Percentiles rank a stretch among this genome's conserved stretches.
These are phyloP conservation scores for Solanum arcanum DNA, from an alignment of 257 asterid genomes.

Conservation along the genomic window DNA sequence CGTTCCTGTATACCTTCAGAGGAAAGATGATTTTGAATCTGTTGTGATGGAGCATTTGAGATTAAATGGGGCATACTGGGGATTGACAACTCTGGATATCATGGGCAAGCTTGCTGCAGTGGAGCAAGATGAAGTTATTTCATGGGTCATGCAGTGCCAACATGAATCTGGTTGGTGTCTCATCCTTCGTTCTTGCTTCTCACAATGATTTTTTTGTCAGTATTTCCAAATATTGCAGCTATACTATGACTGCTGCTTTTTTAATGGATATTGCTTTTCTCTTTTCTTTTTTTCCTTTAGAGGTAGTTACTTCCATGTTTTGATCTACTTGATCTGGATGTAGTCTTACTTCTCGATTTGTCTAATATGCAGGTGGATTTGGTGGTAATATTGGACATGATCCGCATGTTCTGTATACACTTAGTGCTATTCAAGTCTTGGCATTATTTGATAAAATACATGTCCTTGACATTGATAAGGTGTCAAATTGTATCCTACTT, in stretches of 20 bases:
- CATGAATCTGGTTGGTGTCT: conserved; percentile 74
- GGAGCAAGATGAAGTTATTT: conserved; percentile 65
- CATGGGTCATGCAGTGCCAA: conserved; percentile 92
- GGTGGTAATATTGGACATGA: conserved; percentile 96
- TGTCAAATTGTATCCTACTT: conserved; percentile 68
- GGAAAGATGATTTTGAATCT: conserved; percentile 64
- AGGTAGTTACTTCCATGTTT: neutral
- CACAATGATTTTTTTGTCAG: neutral
- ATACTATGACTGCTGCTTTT: neutral
- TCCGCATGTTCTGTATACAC: conserved; percentile 70
- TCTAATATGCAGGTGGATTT: conserved; percentile 61
- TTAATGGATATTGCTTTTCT: neutral
- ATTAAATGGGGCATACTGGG: conserved; percentile 93
- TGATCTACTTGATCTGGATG: neutral
- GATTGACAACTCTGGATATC: conserved; percentile 80
- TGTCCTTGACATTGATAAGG: conserved; percentile 68
- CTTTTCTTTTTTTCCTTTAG: neutral
- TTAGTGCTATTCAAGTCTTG: conserved; percentile 87
- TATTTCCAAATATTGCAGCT: neutral
- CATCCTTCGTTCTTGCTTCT: neutral
- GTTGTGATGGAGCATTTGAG: conserved; percentile 89
- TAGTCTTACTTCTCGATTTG: neutral
- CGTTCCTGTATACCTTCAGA: conserved; percentile 20
- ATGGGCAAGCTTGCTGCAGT: conserved; percentile 60
- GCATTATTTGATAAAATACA: conserved; percentile 70